A percentile compares a stretch with the other conserved stretches of the same genome.
Conservation (phyloP, 2,329 filamentous ascomycete genomes). For the Ceratocystiopsis brevicomis region DNA sequence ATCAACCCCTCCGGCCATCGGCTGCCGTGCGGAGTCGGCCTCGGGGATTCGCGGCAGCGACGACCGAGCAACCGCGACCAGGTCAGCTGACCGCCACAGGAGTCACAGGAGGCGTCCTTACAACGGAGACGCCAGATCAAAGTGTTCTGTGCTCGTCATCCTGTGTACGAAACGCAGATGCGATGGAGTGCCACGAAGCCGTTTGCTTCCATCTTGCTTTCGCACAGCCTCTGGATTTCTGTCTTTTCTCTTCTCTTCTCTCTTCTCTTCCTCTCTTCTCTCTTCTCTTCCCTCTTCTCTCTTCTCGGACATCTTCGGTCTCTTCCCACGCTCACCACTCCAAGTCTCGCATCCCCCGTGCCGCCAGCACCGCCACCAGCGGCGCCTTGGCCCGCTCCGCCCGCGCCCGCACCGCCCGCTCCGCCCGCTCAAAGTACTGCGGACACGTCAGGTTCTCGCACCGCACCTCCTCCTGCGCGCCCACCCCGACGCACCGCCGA, state of each 20-base stretch:
- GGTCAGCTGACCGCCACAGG: too few species aligned
- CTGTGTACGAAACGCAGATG: too few species aligned
- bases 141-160: too few species aligned
- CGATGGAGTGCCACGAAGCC: too few species aligned
- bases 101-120: too few species aligned
- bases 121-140: too few species aligned
- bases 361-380: conserved; percentile 17
- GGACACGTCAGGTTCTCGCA: conserved; percentile 89
- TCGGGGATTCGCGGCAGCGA: conserved; percentile 6
- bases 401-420: conserved; percentile 32
- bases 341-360: conserved; percentile 13
- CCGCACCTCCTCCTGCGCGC: conserved; percentile 55
- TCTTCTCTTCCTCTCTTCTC: too few species aligned
- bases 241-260: too few species aligned
- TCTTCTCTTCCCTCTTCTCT: too few species aligned
- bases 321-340: conserved; percentile 15
- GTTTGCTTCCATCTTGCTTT: too few species aligned
- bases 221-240: too few species aligned
- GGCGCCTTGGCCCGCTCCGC: conserved; percentile 21
- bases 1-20: background rate
- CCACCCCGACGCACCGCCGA: conserved; percentile 56
- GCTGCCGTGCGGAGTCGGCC: background rate
- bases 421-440: conserved; percentile 66
- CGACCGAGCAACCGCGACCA: conserved; percentile 4
- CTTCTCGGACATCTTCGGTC: too few species aligned